Conservation (phyloP, 1,139 yeast species). For the Kodamaea sp. region DNA sequence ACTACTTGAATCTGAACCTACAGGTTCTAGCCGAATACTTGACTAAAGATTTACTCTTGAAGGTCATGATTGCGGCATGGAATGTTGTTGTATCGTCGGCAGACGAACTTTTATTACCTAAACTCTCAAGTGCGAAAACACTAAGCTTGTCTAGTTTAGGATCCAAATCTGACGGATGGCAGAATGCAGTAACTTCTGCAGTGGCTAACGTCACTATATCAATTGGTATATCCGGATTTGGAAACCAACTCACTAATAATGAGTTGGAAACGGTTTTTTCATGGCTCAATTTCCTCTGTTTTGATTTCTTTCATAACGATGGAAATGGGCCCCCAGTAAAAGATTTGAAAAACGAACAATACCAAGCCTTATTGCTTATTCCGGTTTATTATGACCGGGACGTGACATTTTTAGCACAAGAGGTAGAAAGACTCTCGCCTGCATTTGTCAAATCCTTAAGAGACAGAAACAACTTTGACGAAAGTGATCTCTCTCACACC, state of each 20-base stretch:
- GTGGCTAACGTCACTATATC: constrained; percentile 50
- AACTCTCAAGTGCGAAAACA: constrained; percentile 59
- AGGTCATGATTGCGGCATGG: constrained; percentile 82
- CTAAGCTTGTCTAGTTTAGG: constrained; percentile 22
- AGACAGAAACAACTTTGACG: constrained; percentile 41
- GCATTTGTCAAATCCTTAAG: constrained; percentile 50
- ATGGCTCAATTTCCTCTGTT: constrained; percentile 68
- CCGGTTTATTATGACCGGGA: constrained; percentile 69
- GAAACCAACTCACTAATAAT: constrained; percentile 53
- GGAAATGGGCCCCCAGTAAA: constrained; percentile 82
- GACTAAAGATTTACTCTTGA: constrained; percentile 57
- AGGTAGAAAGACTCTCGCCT: constrained; percentile 60
- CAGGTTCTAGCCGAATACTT: constrained; percentile 65
- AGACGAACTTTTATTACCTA: constrained; percentile 71
- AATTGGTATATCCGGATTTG: constrained; percentile 49
- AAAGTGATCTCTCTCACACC: constrained; percentile 10
- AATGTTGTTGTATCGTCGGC: constrained; percentile 61
- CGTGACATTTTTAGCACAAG: constrained; percentile 51
- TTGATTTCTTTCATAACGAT: constrained; percentile 75
- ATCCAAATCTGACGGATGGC: constrained; percentile 36
- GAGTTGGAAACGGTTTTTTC: constrained; percentile 72
- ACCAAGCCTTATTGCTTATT: constrained; percentile 63
- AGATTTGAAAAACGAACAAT: constrained; percentile 61
- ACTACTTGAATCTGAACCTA: constrained; percentile 70
- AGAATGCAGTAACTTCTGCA: constrained; percentile 49